A percentile compares a stretch with the other conserved stretches of the same genome.
Conservation (phyloP, 495 filamentous ascomycete genomes). For the Xylaria acuta region DNA sequence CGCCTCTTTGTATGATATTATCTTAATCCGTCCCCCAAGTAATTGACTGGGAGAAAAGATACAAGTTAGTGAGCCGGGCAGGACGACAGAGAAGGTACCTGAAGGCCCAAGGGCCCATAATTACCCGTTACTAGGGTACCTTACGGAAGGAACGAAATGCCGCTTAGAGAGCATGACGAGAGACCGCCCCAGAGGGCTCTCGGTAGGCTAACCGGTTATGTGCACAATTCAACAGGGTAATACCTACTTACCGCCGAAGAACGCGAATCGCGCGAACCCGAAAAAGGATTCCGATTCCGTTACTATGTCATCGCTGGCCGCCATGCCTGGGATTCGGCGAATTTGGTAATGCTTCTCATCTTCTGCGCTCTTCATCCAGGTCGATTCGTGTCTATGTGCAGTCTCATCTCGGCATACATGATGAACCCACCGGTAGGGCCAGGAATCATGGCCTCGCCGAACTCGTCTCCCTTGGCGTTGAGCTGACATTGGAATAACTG, state of each 20-base stretch:
- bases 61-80: neutral
- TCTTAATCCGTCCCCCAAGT: neutral
- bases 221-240: neutral
- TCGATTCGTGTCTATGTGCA: neutral
- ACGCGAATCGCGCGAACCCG: constrained; percentile 8
- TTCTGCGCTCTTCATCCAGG: neutral
- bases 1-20: neutral
- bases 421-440: constrained; percentile 9
- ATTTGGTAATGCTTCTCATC: neutral
- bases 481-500: neutral
- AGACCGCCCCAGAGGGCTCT: neutral
- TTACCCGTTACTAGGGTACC: neutral
- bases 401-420: neutral
- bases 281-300: neutral
- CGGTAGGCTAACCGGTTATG: constrained; percentile 14
- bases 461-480: neutral
- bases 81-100: neutral
- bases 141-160: constrained; percentile 9
- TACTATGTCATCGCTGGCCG: constrained; percentile 6
- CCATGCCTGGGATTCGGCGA: neutral
- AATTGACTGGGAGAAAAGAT: neutral
- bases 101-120: constrained; percentile 3
- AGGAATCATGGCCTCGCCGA: neutral
- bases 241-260: neutral
- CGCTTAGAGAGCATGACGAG: constrained; percentile 19